A percentile compares a stretch with the other conserved stretches of the same genome.
Evolutionary conservation across 805 yeast species (phyloP).

Genomic region (Yamadazyma ubonensis): DNA sequence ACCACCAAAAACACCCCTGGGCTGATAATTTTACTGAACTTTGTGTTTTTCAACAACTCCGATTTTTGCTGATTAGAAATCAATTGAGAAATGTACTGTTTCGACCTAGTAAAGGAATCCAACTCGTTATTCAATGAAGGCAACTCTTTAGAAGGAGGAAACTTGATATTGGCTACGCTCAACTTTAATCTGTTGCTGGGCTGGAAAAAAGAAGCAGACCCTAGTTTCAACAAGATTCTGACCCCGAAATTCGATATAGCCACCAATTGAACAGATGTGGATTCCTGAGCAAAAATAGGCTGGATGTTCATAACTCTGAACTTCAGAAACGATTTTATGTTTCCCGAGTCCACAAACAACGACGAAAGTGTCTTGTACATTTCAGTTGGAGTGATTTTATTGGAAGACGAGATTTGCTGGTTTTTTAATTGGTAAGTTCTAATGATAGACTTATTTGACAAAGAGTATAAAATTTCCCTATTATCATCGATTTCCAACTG

Average conservation of each 20-base stretch:
- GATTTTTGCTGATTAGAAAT: constrained; percentile 45
- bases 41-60: constrained; percentile 59
- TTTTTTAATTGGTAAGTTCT: constrained; percentile 66
- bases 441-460: constrained; percentile 78
- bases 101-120: constrained; percentile 41
- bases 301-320: constrained; percentile 63
- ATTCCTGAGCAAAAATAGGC: constrained; percentile 62
- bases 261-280: constrained; percentile 66
- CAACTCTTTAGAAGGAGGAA: constrained; percentile 60
- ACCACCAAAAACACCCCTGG: constrained; percentile 87
- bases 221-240: constrained; percentile 60
- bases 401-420: constrained; percentile 30
- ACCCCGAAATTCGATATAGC: constrained; percentile 85
- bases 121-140: constrained; percentile 40
- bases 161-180: constrained; percentile 49
- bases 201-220: constrained; percentile 27
- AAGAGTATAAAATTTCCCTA: constrained; percentile 73
- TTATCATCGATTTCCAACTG: constrained; percentile 75
- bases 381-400: constrained; percentile 43
- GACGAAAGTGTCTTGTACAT: constrained; percentile 49
- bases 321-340: constrained; percentile 46
- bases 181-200: constrained; percentile 26
- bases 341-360: constrained; percentile 56
- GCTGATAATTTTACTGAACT: constrained; percentile 61
- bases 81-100: constrained; percentile 40